A percentile compares a stretch with the other conserved stretches of the same genome.
Evolutionary conservation across 352 stramenopile genomes (phyloP).

Genomic region (Globisporangium cederbergense): DNA sequence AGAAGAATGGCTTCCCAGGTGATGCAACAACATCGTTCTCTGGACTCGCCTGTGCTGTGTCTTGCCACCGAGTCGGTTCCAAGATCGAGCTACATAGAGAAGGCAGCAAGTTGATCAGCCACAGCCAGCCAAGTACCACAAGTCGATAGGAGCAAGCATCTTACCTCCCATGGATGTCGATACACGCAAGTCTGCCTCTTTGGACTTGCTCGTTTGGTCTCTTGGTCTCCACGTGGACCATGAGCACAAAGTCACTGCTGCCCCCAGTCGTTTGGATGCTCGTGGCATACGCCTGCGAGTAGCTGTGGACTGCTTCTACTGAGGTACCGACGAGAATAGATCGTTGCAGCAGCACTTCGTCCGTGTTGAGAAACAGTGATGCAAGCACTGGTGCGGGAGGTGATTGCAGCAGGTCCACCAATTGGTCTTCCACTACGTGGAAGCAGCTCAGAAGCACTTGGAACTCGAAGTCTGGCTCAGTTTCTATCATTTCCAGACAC

Average conservation of each 20-base stretch:
- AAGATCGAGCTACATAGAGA: constrained; percentile 30
- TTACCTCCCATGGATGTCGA: constrained; percentile 44
- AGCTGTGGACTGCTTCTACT: constrained; percentile 32
- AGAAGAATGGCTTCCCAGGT: constrained; percentile 25
- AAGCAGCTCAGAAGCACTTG: constrained; percentile 21
- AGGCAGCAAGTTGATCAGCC: neutral
- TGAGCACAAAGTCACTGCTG: constrained; percentile 36
- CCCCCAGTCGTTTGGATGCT: neutral
- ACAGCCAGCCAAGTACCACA: neutral
- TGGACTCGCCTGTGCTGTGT: neutral
- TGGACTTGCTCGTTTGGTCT: constrained; percentile 20
- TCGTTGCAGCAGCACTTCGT: constrained; percentile 22
- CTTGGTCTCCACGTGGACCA: constrained; percentile 41
- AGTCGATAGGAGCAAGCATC: neutral
- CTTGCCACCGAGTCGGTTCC: constrained; percentile 25
- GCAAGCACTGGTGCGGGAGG: neutral
- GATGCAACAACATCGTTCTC: neutral
- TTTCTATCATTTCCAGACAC: constrained; percentile 1
- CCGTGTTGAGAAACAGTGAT: constrained; percentile 13
- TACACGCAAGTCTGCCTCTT: constrained; percentile 36
- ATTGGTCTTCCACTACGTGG: constrained; percentile 3
- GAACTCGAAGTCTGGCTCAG: neutral
- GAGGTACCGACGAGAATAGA: constrained; percentile 27
- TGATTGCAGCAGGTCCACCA: constrained; percentile 10
- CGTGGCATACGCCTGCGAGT: constrained; percentile 22